Evolutionary conservation across 768 basidiomycete genomes (phyloP).

Genomic region (Phylloporus sp.): DNA sequence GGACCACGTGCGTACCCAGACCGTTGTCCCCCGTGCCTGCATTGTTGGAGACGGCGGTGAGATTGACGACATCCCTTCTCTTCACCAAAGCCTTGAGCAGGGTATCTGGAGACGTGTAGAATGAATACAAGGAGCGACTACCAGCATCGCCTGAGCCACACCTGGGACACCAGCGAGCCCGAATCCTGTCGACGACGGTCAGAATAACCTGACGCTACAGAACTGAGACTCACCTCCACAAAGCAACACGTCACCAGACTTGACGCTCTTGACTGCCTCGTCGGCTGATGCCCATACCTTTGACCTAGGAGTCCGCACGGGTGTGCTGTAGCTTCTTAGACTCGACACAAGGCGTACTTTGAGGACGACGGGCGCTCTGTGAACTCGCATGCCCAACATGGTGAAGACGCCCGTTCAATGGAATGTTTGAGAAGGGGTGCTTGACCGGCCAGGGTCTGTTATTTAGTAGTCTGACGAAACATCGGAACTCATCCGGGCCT

Average conservation of each 20-base stretch:
- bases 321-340: constrained; percentile 26
- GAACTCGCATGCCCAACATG: constrained; percentile 22
- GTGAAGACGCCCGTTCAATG: neutral
- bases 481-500: constrained; percentile 24
- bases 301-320: constrained; percentile 29
- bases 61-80: constrained; percentile 63
- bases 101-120: constrained; percentile 49
- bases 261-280: constrained; percentile 77
- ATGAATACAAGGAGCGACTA: neutral
- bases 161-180: constrained; percentile 87
- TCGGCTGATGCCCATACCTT: constrained; percentile 84
- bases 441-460: neutral
- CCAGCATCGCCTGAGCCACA: constrained; percentile 24
- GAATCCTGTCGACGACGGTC: constrained; percentile 53
- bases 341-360: constrained; percentile 13
- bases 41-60: constrained; percentile 89
- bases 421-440: neutral
- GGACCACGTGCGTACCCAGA: constrained; percentile 43
- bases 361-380: constrained; percentile 15
- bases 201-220: neutral
- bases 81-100: constrained; percentile 72
- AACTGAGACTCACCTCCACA: constrained; percentile 61
- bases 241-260: constrained; percentile 72
- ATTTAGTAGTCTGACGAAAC: neutral
- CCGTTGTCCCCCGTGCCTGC: constrained; percentile 68